Conservation (phyloP, 2,329 filamentous ascomycete species). For the Ophiostoma triangulosporum region DNA sequence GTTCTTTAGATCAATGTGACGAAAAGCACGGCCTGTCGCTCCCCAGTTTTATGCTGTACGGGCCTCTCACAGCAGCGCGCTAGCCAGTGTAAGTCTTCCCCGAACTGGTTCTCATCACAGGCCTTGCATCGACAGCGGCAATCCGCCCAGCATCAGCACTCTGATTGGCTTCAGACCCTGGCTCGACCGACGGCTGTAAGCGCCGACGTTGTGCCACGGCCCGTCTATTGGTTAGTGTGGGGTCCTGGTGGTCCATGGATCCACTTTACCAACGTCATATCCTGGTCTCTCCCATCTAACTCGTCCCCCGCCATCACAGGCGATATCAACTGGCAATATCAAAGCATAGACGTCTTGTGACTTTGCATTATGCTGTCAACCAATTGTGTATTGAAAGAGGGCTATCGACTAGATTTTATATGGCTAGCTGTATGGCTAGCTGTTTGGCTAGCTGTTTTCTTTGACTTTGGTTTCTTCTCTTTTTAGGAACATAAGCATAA, state of each 20-base stretch:
- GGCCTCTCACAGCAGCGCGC: neutral
- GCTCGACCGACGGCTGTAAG: conserved; percentile 21
- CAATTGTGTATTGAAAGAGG: neutral
- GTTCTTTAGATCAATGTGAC: neutral
- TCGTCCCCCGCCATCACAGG: neutral
- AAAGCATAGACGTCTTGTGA: neutral
- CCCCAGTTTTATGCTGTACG: neutral
- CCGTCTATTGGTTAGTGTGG: conserved; percentile 6
- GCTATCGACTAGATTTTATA: no score
- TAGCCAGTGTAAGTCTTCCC: neutral
- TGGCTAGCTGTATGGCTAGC: no score
- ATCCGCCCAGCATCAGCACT: conserved; percentile 14
- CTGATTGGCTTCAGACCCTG: conserved; percentile 29
- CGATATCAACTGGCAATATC: neutral
- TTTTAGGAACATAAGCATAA: no score
- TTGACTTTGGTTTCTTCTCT: neutral
- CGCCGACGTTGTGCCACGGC: conserved; percentile 3
- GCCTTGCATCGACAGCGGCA: conserved; percentile 16
- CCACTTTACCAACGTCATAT: neutral
- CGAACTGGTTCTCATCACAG: neutral
- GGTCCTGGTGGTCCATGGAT: neutral
- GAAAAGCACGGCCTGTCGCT: neutral
- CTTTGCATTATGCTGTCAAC: neutral
- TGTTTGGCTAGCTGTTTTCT: neutral
- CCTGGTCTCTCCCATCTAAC: neutral